Evolutionary conservation across 148 eudicot species (phyloP).

Genomic region (Nepenthes mirabilis): DNA sequence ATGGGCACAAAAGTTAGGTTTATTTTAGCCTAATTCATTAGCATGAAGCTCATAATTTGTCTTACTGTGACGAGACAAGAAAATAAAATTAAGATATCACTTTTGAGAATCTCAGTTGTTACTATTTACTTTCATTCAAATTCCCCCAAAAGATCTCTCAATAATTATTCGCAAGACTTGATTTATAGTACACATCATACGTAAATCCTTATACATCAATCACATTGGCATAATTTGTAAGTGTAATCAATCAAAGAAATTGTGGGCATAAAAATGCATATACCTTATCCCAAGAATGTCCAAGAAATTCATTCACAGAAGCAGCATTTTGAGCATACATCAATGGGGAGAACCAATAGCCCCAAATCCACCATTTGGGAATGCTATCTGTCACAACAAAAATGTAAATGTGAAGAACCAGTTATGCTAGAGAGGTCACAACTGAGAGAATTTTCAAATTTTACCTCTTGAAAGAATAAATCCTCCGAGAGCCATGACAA

Average conservation of each 20-base stretch:
- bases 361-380: slow-evolving; percentile 83
- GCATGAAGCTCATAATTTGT: no score
- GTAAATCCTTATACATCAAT: background rate
- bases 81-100: no score
- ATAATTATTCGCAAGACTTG: no score
- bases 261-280: background rate
- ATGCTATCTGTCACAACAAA: slow-evolving; percentile 40
- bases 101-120: no score
- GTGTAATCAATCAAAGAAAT: background rate
- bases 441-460: background rate
- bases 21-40: no score
- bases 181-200: no score
- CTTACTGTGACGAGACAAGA: no score
- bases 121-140: no score
- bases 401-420: slow-evolving; percentile 1
- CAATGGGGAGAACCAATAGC: slow-evolving; percentile 97
- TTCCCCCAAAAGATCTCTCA: no score
- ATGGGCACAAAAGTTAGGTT: no score
- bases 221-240: background rate
- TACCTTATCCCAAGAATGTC: slow-evolving; percentile 91
- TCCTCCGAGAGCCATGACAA: slow-evolving; percentile 96
- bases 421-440: no score
- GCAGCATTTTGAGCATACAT: slow-evolving; percentile 99
- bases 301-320: slow-evolving; percentile 89
- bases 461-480: slow-evolving; percentile 83